These are phyloP conservation scores for Leucaena leucocephala DNA, from an alignment of 306 rosid species.

Conservation along the genomic window DNA sequence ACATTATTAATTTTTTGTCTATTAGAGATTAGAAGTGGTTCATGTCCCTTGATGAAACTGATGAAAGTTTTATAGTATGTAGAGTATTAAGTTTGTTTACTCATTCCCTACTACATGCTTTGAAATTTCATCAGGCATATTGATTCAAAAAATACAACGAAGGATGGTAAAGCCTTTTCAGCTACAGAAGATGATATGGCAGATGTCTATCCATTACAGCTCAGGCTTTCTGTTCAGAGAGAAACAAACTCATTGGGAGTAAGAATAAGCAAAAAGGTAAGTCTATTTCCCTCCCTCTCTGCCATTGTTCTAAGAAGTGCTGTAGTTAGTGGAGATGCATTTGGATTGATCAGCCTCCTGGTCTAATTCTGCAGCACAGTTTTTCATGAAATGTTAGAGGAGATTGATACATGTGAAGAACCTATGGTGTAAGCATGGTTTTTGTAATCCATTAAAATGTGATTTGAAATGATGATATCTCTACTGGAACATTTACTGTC, in stretches of 20 bases:
- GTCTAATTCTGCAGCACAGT: constrained; percentile 12
- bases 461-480: constrained; percentile 8
- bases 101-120: constrained; percentile 34
- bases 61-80: constrained; percentile 5
- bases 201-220: constrained; percentile 94
- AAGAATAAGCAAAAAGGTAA: constrained; percentile 92
- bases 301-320: constrained; percentile 6
- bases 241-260: constrained; percentile 81
- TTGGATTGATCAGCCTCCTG: constrained; percentile 23
- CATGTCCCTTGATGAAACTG: constrained; percentile 19
- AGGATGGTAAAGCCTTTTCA: constrained; percentile 71
- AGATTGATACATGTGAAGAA: constrained; percentile 5
- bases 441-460: constrained; percentile 12
- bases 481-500: constrained; percentile 6
- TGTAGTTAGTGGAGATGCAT: constrained; percentile 25
- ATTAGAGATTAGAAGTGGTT: constrained; percentile 24
- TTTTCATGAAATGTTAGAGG: constrained; percentile 28
- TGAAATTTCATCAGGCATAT: constrained; percentile 71
- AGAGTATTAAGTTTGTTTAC: constrained; percentile 26
- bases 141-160: constrained; percentile 63
- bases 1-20: constrained; percentile 13
- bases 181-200: constrained; percentile 75
- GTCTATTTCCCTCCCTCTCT: not conserved
- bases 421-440: constrained; percentile 25
- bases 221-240: constrained; percentile 74